Evolutionary conservation across 2,329 filamentous ascomycete genomes (phyloP).

Genomic region (Balansia obtecta): DNA sequence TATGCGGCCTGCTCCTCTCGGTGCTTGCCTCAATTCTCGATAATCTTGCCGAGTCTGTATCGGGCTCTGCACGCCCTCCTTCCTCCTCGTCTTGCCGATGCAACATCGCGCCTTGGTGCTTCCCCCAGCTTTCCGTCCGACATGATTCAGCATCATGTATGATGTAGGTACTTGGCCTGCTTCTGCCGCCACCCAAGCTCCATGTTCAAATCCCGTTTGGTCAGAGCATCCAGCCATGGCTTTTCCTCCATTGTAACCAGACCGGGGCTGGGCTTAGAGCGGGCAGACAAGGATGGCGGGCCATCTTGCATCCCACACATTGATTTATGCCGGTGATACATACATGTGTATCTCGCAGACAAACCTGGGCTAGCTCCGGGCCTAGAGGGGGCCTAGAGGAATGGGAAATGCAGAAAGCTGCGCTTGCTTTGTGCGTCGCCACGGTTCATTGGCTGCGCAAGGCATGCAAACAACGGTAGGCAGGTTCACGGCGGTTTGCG

Average conservation of each 20-base stretch:
- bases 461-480: neutral
- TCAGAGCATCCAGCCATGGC: neutral
- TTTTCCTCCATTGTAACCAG: neutral
- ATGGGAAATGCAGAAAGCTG: neutral
- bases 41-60: neutral
- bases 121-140: neutral
- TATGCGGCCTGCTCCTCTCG: neutral
- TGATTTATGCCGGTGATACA: conserved; percentile 1
- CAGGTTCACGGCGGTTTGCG: neutral
- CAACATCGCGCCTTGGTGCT: neutral
- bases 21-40: neutral
- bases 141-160: conserved; percentile 1
- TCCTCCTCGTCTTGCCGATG: neutral
- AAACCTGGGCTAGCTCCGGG: neutral
- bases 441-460: neutral
- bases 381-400: neutral
- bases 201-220: neutral
- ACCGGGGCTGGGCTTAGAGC: neutral
- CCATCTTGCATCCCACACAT: neutral
- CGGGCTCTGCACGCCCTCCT: neutral
- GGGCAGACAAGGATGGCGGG: neutral
- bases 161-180: conserved; percentile 1
- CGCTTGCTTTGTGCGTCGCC: neutral
- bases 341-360: neutral
- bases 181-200: conserved; percentile 6